Conservation (phyloP, 768 basidiomycete species). For the Suillus occidentalis region DNA sequence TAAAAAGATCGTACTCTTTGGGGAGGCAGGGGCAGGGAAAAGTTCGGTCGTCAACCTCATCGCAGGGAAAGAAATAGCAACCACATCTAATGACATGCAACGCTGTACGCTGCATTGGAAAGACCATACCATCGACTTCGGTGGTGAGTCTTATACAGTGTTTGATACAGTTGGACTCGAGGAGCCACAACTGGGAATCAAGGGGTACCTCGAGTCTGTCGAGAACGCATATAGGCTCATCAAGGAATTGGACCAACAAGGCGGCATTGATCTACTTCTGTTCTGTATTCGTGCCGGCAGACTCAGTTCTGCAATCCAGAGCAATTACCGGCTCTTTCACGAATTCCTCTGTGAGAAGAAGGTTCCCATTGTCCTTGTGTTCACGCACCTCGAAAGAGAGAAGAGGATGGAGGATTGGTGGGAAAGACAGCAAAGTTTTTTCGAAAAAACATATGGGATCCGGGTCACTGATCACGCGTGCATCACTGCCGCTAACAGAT, state of each 20-base stretch:
- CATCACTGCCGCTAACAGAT: slow-evolving; percentile 34
- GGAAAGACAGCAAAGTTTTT: slow-evolving; percentile 27
- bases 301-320: slow-evolving; percentile 27
- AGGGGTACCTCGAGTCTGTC: slow-evolving; percentile 27
- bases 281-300: slow-evolving; percentile 40
- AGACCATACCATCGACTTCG: slow-evolving; percentile 21
- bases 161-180: slow-evolving; percentile 34
- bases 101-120: slow-evolving; percentile 35
- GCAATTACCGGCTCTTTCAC: slow-evolving; percentile 41
- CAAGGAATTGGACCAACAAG: slow-evolving; percentile 21
- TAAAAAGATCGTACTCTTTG: slow-evolving; percentile 31
- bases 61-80: slow-evolving; percentile 27
- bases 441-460: slow-evolving; percentile 24
- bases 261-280: slow-evolving; percentile 34
- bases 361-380: slow-evolving; percentile 41
- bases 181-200: slow-evolving; percentile 30
- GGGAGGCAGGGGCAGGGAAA: slow-evolving; percentile 38
- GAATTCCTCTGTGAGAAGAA: slow-evolving; percentile 38
- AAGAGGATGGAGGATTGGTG: slow-evolving; percentile 36
- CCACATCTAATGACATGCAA: slow-evolving; percentile 31
- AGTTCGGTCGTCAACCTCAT: slow-evolving; percentile 48
- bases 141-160: slow-evolving; percentile 18
- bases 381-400: slow-evolving; percentile 42
- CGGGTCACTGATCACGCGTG: slow-evolving; percentile 38
- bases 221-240: slow-evolving; percentile 30